Conservation (phyloP, 139 green algal species). For the Volvox africanus region DNA sequence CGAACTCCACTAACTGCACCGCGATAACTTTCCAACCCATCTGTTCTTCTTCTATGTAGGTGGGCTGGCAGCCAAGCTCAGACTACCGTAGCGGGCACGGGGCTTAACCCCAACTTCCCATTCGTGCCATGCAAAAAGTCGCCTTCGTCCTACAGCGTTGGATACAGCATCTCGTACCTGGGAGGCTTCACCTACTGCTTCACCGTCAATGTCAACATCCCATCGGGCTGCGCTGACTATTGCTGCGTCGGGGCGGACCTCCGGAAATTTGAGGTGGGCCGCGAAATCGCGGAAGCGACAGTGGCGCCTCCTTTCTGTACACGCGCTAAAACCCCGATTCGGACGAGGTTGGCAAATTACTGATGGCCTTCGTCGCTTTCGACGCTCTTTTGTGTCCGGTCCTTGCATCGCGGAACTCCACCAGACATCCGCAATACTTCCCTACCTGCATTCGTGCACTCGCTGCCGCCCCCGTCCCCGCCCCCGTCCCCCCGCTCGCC, state of each 20-base stretch:
- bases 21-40: background rate
- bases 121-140: background rate
- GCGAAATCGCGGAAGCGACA: background rate
- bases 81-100: background rate
- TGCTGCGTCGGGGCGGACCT: slow-evolving; percentile 22
- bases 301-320: too few species aligned
- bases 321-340: too few species aligned
- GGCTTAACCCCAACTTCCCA: background rate
- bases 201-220: background rate
- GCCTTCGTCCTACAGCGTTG: background rate
- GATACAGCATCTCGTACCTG: background rate
- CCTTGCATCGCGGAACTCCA: too few species aligned
- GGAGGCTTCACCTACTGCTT: slow-evolving; percentile 14
- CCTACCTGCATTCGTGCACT: too few species aligned
- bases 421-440: too few species aligned
- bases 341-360: too few species aligned
- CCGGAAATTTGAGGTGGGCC: slow-evolving; percentile 26
- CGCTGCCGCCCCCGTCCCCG: too few species aligned
- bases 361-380: too few species aligned
- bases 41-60: background rate
- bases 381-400: too few species aligned
- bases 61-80: background rate
- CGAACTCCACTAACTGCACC: background rate
- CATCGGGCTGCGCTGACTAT: slow-evolving; percentile 1
- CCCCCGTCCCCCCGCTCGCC: too few species aligned